Base-by-base conservation (phyloP, 306 rosid species). In the Glycine soja region DNA sequence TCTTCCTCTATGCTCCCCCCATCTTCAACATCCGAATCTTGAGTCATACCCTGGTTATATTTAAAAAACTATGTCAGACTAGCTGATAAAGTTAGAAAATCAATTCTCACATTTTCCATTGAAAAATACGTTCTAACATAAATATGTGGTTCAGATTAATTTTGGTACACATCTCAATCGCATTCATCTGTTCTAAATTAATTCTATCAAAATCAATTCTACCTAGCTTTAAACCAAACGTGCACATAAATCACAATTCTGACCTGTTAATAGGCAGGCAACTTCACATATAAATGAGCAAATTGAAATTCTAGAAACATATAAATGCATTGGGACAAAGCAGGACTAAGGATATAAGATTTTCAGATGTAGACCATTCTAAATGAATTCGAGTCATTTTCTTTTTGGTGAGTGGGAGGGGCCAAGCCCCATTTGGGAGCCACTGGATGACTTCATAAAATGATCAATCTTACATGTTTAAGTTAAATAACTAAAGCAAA, bases 41-140 rank as follows among this genome's bases (percentile, higher is more conserved):
- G 81, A 65, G 92, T 75, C 82, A 81, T 58, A 59, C 89, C 96
- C 98, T 95, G 53, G 86, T 47, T 70, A 71, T 54, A 24, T 52
- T 83, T 61, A 81, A 81, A 82, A 47, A 10, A 72, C 32, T 15
- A 82, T 78, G 46, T 72, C 18, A 47, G 42, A 59, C 61, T 50
- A 70, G 40, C 57, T 48, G 58, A 78, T 77, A 80, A 14, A 63
- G 48, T 64, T 38, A 3, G 24, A 64, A 38, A 64, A 14, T 36
- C 24, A 64, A 64, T 64, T 38, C 47, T 64, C 24, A 3, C 3
- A 36, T 14, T 64, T 64, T 14, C 47, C 19, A 36, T 14, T 11
- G 18, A 62, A 62, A 24, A 62, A 34, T 45, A 62, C 5, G 2
- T 62, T 62, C 69, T 62, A 34, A 5, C 8, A 2, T 62, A 36